Conservation (phyloP, 306 rosid species). For the Cajanus cajan region DNA sequence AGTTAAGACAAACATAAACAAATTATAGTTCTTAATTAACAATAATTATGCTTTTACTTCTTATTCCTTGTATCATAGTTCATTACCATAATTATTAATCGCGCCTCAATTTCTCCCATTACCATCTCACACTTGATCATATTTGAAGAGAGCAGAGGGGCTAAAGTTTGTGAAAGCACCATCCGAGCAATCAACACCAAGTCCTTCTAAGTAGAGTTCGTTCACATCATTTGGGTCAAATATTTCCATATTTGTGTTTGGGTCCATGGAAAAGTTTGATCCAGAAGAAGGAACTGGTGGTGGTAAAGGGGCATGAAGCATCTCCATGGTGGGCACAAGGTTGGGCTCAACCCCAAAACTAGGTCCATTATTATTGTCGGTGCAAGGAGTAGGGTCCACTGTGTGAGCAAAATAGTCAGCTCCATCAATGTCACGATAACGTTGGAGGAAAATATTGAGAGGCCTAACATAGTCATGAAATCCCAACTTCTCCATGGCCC, state of each 20-base stretch:
- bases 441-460: neutral
- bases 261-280: neutral
- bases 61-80: neutral
- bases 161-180: neutral
- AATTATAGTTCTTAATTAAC: no score
- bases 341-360: neutral
- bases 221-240: neutral
- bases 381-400: no score
- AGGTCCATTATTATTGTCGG: neutral
- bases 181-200: neutral
- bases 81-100: neutral
- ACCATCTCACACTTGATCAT: neutral
- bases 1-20: neutral
- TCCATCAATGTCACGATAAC: neutral
- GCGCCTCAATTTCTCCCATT: neutral
- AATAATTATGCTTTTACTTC: neutral
- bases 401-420: neutral
- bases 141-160: neutral
- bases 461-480: neutral
- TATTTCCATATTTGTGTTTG: neutral
- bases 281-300: neutral
- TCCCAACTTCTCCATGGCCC: neutral
- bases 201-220: neutral
- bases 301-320: neutral
- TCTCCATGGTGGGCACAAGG: neutral